Evolutionary conservation across 148 eudicot species (phyloP).

Genomic region (Heliamphora exappendiculata): DNA sequence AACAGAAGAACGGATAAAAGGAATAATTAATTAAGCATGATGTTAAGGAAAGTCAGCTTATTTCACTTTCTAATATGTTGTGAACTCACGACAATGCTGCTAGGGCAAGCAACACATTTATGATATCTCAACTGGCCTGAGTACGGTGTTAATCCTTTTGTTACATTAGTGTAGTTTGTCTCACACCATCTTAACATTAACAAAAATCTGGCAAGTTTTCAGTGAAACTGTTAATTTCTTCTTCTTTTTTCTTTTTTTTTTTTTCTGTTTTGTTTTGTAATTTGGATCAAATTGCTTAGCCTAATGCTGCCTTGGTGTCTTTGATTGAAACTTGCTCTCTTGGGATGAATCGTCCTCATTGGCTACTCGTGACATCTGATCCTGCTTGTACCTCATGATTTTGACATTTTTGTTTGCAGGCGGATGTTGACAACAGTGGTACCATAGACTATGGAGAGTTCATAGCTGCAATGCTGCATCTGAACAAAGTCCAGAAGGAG

Average conservation of each 20-base stretch:
- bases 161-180: neutral
- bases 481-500: conserved; percentile 47
- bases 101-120: neutral
- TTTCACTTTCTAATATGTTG: neutral
- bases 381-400: neutral
- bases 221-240: neutral
- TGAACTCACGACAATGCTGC: neutral
- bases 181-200: neutral
- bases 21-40: too few species aligned
- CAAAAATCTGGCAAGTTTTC: neutral
- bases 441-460: conserved; percentile 63
- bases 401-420: conserved; percentile 25
- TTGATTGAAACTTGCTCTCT: too few species aligned
- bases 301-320: neutral
- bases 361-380: neutral
- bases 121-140: neutral
- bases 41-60: neutral
- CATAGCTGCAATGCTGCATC: conserved; percentile 52
- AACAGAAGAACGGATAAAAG: neutral
- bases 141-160: neutral
- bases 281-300: neutral
- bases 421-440: conserved; percentile 62
- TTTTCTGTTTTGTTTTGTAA: too few species aligned
- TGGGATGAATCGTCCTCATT: too few species aligned
- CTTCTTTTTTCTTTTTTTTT: too few species aligned